Percentiles rank a stretch among this genome's conserved stretches.
These are phyloP conservation scores for Cladophialophora immunda DNA, from an alignment of 2,329 filamentous ascomycete species.

Conservation along the genomic window DNA sequence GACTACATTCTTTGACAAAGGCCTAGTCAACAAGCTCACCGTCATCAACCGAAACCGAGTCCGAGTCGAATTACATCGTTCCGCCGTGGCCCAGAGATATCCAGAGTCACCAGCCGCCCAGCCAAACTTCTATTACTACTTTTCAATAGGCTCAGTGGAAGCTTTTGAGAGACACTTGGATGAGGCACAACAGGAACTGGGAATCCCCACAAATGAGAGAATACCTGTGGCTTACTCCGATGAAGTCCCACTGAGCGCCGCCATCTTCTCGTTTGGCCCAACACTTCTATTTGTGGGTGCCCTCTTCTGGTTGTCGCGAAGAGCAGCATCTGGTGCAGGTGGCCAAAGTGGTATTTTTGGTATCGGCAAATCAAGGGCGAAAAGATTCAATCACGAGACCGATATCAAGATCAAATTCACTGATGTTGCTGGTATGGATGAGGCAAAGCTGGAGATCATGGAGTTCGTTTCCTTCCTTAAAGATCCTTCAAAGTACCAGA, in stretches of 20 bases:
- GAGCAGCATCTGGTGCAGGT: constrained; percentile 73
- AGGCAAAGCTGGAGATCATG: constrained; percentile 98
- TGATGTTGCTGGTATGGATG: constrained; percentile 97
- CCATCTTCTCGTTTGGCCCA: constrained; percentile 82
- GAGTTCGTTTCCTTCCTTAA: constrained; percentile 98
- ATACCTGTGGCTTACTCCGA: constrained; percentile 90
- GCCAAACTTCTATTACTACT: constrained; percentile 83
- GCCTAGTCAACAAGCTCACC: constrained; percentile 89
- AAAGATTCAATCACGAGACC: constrained; percentile 96
- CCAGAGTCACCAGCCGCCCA: constrained; percentile 76
- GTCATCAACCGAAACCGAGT: constrained; percentile 81
- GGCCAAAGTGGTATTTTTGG: constrained; percentile 84
- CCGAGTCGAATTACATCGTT: constrained; percentile 79
- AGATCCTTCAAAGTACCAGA: constrained; percentile 89
- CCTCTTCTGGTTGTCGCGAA: constrained; percentile 79
- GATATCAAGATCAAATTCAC: constrained; percentile 96
- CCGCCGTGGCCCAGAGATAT: constrained; percentile 75
- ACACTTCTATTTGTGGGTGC: constrained; percentile 86
- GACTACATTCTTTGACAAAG: constrained; percentile 93
- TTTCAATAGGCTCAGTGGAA: constrained; percentile 94
- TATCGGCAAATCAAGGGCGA: constrained; percentile 94
- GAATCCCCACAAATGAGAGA: constrained; percentile 84
- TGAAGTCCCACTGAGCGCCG: constrained; percentile 76
- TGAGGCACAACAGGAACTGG: constrained; percentile 84
- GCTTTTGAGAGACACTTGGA: constrained; percentile 90